Base-by-base conservation (phyloP, 2,329 filamentous ascomycete genomes). In the Dissoconium aciculare region DNA sequence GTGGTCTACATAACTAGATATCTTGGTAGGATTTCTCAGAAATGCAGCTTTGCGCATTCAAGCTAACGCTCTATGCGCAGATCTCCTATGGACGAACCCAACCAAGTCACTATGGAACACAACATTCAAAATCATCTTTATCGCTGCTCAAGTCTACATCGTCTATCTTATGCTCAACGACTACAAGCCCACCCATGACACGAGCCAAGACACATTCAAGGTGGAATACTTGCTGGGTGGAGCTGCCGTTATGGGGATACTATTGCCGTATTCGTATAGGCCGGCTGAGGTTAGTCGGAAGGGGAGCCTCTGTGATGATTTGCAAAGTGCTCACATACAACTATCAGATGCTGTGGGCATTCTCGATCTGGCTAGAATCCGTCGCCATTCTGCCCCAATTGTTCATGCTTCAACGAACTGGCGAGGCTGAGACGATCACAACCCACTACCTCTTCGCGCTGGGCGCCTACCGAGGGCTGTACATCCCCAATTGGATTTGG, bases 401-500 rank as follows among this genome's bases (percentile, higher is more conserved):
- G 31, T 95, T 98, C 60, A 91, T 98, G 82, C 68, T 98, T 41
- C 89, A 98, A 62, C 71, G 89, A 49, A 98, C 89, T 0, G 91
- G 89, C 44, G 87, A 95, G 62, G 91, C 89, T 8, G 89, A 98
- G 62, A 94, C 89, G n/a, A 98, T 98, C 52, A 98, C 89, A 9
- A 93, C 85, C 1, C 87, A 98, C 60, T 98, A 98, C 57, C 70
- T 98, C 25, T 93, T 93, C 52, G 87, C 91, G 10, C 67, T 98
- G 21, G 89, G 89, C 17, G 64, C 77, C 40, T 98, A 98, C 64
- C 71, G 89, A 34, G 82, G 85, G 3, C 66, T 98, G 34, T 98
- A 98, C 60, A 98, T 98, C 46, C 89, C 89, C 43, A 98, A 98
- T 63, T 98, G 89, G 89, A 74, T 95, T 49, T 95, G 82, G 60